phyloP scores from a whole-genome alignment of 2,329 filamentous ascomycete genomes.

The Calonectria leucothoes region DNA sequence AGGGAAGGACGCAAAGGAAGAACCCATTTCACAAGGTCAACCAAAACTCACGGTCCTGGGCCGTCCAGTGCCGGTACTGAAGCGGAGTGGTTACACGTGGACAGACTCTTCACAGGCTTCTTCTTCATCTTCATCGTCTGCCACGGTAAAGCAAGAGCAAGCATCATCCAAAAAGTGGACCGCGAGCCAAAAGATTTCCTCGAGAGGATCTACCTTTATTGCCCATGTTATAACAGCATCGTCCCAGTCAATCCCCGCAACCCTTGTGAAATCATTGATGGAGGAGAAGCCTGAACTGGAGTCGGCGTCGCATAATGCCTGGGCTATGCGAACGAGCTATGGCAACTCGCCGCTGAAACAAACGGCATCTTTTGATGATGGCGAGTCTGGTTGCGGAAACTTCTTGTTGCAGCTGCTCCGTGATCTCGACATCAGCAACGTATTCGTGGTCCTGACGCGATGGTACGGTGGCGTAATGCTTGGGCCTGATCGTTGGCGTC shows the following conservation, averaged over 20 bases:
- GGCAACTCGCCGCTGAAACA: constrained; percentile 53
- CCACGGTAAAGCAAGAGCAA: constrained; percentile 29
- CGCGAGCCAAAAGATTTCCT: constrained; percentile 61
- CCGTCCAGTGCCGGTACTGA: constrained; percentile 79
- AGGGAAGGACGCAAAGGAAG: constrained; percentile 74
- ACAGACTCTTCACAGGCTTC: constrained; percentile 33
- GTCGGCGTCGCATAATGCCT: constrained; percentile 69
- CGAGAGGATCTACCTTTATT: constrained; percentile 68
- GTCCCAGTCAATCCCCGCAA: constrained; percentile 55
- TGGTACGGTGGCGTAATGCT: constrained; percentile 74
- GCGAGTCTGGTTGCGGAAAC: constrained; percentile 69
- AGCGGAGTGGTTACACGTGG: constrained; percentile 77
- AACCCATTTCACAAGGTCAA: constrained; percentile 81
- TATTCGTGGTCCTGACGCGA: constrained; percentile 68
- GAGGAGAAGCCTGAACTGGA: constrained; percentile 60
- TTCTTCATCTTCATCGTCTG: constrained; percentile 29
- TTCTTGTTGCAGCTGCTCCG: constrained; percentile 67
- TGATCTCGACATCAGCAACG: constrained; percentile 62
- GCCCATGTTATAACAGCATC: constrained; percentile 58
- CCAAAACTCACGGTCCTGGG: constrained; percentile 79
- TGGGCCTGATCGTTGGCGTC: constrained; percentile 70
- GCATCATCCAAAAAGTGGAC: constrained; percentile 56
- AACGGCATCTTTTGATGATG: constrained; percentile 69
- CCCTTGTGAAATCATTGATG: constrained; percentile 61
- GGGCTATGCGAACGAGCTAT: constrained; percentile 56